These are phyloP conservation scores for Coccomyxa sp. DNA, from an alignment of 139 green algal species.

Conservation along the genomic window DNA sequence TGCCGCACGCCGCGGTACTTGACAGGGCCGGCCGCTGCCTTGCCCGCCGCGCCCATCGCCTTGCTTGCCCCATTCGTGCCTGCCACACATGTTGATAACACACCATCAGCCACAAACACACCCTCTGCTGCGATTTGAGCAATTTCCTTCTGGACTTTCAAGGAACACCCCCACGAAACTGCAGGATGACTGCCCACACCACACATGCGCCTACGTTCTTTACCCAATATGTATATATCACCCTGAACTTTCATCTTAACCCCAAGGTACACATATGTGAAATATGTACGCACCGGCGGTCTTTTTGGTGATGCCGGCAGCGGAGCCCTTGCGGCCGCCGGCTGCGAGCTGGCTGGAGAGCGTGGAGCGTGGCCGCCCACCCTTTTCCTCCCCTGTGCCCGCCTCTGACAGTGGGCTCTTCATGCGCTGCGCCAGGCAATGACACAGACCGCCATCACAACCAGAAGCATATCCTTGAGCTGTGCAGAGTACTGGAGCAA, in stretches of 20 bases:
- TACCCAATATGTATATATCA: no score
- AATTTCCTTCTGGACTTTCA: background rate
- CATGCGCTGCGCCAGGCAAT: no score
- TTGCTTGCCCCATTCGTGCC: background rate
- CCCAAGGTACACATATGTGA: no score
- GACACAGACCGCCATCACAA: no score
- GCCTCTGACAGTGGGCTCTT: no score
- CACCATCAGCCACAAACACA: background rate
- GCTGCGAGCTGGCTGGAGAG: background rate
- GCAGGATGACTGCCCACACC: no score
- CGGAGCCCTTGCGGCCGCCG: background rate
- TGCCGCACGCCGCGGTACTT: slow-evolving; percentile 72
- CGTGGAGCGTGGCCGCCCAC: background rate
- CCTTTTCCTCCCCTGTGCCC: background rate
- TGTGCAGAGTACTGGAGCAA: no score
- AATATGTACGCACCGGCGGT: no score
- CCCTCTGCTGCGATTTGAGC: background rate
- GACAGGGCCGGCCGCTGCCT: slow-evolving; percentile 5
- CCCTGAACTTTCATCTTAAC: no score
- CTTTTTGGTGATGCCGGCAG: background rate
- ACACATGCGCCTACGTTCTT: no score
- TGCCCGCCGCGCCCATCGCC: background rate
- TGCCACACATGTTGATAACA: background rate
- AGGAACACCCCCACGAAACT: no score
- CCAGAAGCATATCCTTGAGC: no score